These are phyloP conservation scores for Apiotrichum laibachii DNA, from an alignment of 1,284 basidiomycete species.

Conservation along the genomic window DNA sequence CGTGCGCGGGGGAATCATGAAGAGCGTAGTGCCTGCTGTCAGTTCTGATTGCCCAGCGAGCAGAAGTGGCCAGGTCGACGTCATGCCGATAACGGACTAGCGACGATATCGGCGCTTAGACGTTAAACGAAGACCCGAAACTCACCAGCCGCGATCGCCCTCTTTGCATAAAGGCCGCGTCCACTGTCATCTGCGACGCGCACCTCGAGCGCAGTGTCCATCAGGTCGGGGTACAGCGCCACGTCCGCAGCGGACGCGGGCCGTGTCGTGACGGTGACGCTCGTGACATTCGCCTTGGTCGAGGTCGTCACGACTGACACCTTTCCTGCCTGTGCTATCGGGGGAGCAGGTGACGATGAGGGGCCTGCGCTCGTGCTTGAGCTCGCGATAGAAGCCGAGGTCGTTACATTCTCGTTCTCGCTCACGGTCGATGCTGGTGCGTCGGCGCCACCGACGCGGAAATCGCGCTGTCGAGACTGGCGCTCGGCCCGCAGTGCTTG, in stretches of 20 bases:
- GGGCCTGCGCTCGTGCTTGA: too few species aligned
- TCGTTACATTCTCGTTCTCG: too few species aligned
- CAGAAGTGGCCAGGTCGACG: background rate
- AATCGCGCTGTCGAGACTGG: too few species aligned
- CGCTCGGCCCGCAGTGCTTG: too few species aligned
- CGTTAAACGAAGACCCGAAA: background rate
- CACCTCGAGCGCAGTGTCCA: slow-evolving; percentile 27
- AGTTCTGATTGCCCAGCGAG: background rate
- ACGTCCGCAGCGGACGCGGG: background rate
- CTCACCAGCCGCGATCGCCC: slow-evolving; percentile 26
- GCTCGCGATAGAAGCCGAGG: too few species aligned
- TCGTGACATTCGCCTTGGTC: background rate
- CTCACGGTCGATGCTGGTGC: too few species aligned
- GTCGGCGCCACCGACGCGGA: too few species aligned
- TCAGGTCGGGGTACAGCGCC: slow-evolving; percentile 7
- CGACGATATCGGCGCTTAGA: background rate
- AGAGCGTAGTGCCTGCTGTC: slow-evolving; percentile 59
- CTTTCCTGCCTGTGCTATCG: too few species aligned
- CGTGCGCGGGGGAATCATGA: slow-evolving; percentile 61
- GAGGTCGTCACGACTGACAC: too few species aligned
- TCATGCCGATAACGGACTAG: background rate
- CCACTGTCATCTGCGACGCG: slow-evolving; percentile 21
- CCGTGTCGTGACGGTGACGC: background rate
- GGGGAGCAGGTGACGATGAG: too few species aligned
- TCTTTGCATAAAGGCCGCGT: slow-evolving; percentile 34